phyloP scores from a whole-genome alignment of 2,329 filamentous ascomycete species.

The Paradendryphiella salina region DNA sequence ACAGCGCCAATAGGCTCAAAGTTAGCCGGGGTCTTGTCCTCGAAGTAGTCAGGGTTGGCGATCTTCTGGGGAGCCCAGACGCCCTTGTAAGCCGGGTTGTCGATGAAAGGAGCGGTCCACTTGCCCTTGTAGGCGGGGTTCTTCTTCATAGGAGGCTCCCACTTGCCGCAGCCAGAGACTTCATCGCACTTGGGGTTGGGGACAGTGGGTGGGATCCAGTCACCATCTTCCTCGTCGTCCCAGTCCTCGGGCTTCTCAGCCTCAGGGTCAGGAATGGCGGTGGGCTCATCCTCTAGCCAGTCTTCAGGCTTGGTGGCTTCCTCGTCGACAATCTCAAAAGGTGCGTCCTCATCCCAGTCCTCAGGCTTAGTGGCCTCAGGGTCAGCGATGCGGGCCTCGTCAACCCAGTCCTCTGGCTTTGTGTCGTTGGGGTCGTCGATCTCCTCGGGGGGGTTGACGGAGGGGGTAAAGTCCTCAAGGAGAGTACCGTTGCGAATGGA shows the following conservation, averaged over 20 bases:
- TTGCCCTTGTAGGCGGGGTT: conserved; percentile 99
- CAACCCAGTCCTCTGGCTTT: conserved; percentile 96
- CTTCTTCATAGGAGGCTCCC: conserved; percentile 87
- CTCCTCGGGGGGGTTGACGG: conserved; percentile 94
- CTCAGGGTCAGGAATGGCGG: conserved; percentile 85
- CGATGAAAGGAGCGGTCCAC: conserved; percentile 89
- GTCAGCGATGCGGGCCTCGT: conserved; percentile 86
- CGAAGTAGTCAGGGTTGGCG: conserved; percentile 91
- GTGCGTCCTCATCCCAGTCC: conserved; percentile 98
- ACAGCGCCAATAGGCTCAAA: conserved; percentile 97
- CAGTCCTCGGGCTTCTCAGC: conserved; percentile 98
- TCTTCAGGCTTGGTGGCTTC: conserved; percentile 89
- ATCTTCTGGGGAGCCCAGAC: conserved; percentile 95
- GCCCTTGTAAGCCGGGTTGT: conserved; percentile 99
- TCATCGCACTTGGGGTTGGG: conserved; percentile 96
- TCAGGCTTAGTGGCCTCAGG: conserved; percentile 94
- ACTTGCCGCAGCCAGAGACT: conserved; percentile 88
- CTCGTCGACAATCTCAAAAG: conserved; percentile 93
- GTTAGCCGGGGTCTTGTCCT: conserved; percentile 96
- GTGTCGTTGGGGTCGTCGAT: conserved; percentile 91
- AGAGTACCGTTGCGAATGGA: conserved; percentile 86
- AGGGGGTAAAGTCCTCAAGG: conserved; percentile 86
- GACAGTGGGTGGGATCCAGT: conserved; percentile 89
- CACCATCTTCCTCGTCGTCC: conserved; percentile 99
- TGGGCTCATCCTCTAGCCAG: conserved; percentile 90